Percentiles rank a stretch among this genome's conserved stretches.
These are phyloP conservation scores for Erysimum cheiranthoides DNA, from an alignment of 345 rosid species.

Conservation along the genomic window DNA sequence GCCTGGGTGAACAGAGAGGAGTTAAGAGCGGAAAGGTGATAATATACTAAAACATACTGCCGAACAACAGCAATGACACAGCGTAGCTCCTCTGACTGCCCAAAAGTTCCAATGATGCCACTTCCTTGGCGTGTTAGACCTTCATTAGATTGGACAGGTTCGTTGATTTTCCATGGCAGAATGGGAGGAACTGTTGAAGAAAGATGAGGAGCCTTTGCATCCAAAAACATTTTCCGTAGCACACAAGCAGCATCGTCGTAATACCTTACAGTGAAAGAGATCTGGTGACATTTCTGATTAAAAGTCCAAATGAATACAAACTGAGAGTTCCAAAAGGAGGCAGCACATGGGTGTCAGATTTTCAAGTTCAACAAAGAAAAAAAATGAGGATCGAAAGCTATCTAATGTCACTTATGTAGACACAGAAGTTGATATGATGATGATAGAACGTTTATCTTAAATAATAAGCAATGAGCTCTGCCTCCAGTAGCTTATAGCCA, in stretches of 20 bases:
- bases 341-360: neutral
- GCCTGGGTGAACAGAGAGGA: conserved; percentile 19
- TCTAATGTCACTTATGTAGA: neutral
- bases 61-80: conserved; percentile 96
- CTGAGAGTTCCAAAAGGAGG: neutral
- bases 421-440: neutral
- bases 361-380: too few species aligned
- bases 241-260: conserved; percentile 99
- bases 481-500: conserved; percentile 25
- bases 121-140: conserved; percentile 98
- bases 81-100: conserved; percentile 96
- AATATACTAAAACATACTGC: conserved; percentile 68
- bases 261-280: conserved; percentile 58
- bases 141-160: conserved; percentile 75
- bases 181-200: conserved; percentile 88
- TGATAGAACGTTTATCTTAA: neutral
- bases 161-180: conserved; percentile 94
- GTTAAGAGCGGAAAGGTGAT: conserved; percentile 1
- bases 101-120: conserved; percentile 91
- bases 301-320: conserved; percentile 13
- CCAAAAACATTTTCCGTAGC: conserved; percentile 92
- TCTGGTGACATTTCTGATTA: conserved; percentile 23
- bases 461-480: conserved; percentile 16
- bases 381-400: too few species aligned
- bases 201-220: conserved; percentile 99